Conservation (phyloP, 495 filamentous ascomycete genomes). For the Annulohypoxylon moriforme region DNA sequence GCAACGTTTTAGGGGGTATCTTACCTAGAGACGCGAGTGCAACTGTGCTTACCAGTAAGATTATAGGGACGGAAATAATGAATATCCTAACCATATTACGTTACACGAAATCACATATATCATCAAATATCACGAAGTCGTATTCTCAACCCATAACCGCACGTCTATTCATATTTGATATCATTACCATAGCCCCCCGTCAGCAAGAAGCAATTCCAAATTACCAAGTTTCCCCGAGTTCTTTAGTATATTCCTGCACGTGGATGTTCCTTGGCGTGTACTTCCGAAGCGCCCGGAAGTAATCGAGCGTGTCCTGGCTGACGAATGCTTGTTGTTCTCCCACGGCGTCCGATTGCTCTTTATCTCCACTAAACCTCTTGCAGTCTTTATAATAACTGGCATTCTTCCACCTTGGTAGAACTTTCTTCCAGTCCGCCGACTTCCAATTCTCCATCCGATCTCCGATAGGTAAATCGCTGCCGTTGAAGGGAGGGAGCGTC, state of each 20-base stretch:
- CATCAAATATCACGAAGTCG: not conserved
- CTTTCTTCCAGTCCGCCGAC: conserved; percentile 20
- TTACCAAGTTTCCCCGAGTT: conserved; percentile 14
- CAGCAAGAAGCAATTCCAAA: not conserved
- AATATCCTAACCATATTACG: not conserved
- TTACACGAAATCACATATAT: not conserved
- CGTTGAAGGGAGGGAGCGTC: conserved; percentile 39
- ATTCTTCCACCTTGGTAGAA: conserved; percentile 32
- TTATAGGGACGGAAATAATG: not conserved
- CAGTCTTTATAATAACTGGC: conserved; percentile 8
- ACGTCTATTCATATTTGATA: no score
- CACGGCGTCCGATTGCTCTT: not conserved
- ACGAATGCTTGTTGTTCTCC: not conserved
- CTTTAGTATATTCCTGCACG: not conserved
- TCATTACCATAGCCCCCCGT: not conserved
- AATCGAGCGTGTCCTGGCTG: not conserved
- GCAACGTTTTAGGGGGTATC: not conserved
- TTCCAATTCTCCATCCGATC: conserved; percentile 22
- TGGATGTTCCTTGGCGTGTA: not conserved
- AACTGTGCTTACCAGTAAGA: not conserved
- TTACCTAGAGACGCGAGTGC: not conserved
- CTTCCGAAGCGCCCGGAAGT: not conserved
- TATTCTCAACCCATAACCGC: no score
- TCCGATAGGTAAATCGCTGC: conserved; percentile 10
- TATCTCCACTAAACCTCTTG: not conserved